Conservation (phyloP, 2,329 filamentous ascomycete species). For the Curvularia verruculosa region DNA sequence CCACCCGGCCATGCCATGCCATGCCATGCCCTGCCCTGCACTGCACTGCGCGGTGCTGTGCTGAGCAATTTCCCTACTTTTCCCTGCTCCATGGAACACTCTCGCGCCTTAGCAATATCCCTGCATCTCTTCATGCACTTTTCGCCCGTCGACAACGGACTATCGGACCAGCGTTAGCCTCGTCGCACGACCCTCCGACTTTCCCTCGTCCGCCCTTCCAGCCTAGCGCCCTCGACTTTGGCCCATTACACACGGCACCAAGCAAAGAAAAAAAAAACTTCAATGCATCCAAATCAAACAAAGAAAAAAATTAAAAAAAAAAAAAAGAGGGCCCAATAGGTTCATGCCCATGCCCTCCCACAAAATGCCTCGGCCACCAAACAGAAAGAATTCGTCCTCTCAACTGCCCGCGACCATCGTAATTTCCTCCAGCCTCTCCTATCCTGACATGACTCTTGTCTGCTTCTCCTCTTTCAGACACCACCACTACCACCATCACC, state of each 20-base stretch:
- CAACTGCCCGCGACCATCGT: slow-evolving; percentile 8
- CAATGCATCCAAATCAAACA: background rate
- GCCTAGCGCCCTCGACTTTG: background rate
- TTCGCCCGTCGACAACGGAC: slow-evolving; percentile 13
- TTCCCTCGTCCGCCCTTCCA: background rate
- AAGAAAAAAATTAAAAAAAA: background rate
- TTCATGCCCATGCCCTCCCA: background rate
- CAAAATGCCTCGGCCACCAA: background rate
- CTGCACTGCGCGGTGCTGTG: background rate
- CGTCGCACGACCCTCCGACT: slow-evolving; percentile 2
- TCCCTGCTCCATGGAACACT: slow-evolving; percentile 12
- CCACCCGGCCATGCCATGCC: too few species aligned
- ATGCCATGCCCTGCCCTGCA: background rate
- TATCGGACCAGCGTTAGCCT: slow-evolving; percentile 17
- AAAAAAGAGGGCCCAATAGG: background rate
- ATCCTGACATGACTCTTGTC: slow-evolving; percentile 2
- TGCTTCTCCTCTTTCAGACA: too few species aligned
- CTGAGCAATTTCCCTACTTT: slow-evolving; percentile 25
- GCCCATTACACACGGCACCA: slow-evolving; percentile 4
- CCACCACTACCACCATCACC: too few species aligned
- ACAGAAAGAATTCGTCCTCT: background rate
- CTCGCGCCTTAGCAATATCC: background rate
- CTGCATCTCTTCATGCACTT: slow-evolving; percentile 4
- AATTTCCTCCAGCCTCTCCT: slow-evolving; percentile 11
- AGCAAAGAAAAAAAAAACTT: slow-evolving; percentile 6